Evolutionary conservation across 192 early-diverging fungal genomes (phyloP).

Genomic region (Rhizophagus clarus): DNA sequence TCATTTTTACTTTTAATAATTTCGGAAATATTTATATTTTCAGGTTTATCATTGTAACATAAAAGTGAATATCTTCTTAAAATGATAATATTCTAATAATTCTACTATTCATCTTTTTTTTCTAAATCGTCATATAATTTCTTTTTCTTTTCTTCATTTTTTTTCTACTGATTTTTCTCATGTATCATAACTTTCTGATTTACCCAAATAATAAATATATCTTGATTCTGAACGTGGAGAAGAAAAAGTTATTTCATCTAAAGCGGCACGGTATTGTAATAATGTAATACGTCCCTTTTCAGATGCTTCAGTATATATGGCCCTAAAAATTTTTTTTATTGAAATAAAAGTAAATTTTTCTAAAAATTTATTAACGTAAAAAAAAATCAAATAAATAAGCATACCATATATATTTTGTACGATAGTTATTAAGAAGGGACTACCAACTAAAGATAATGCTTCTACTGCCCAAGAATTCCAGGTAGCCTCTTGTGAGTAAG

Average conservation of each 20-base stretch:
- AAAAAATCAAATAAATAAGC: no score
- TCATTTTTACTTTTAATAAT: no score
- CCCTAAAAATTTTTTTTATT: no score
- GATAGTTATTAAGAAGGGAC: neutral
- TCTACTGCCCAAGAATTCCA: neutral
- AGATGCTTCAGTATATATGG: neutral
- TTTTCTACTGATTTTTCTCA: neutral
- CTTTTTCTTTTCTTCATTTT: neutral
- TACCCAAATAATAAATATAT: neutral
- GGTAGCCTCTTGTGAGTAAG: neutral
- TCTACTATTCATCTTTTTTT: neutral
- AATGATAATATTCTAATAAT: no score
- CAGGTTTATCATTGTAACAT: no score
- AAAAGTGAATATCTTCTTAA: neutral
- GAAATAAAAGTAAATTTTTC: no score
- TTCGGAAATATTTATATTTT: no score
- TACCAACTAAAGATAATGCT: neutral
- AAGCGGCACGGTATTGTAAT: neutral
- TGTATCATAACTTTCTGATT: neutral
- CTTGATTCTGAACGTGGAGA: neutral
- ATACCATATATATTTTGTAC: conserved; percentile 5
- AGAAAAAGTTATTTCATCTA: neutral
- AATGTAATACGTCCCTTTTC: neutral
- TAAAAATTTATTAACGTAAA: no score
- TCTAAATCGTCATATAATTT: neutral